Base-by-base conservation (phyloP, 2,329 filamentous ascomycete species). In the Alternaria triticimaculans region DNA sequence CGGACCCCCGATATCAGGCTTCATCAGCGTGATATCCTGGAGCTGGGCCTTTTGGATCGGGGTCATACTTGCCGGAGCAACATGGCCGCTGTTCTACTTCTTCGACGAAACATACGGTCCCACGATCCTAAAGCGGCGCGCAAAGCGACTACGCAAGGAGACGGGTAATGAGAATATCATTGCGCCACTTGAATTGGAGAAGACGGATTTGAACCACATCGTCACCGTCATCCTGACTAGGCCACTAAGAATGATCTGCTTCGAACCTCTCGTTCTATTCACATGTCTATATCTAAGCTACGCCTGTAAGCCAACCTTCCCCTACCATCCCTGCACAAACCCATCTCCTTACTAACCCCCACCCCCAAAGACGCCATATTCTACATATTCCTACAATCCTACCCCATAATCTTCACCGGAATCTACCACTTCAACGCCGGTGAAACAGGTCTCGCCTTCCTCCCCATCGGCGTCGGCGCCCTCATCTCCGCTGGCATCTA, bases 341-440 rank as follows among this genome's bases (percentile, higher is more conserved):
- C 23, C 6, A 20, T 25, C 20, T 14, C 15, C 46, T 12, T 33
- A 18, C 56, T 63, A 28, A 68, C 25, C 30, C 5, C 20, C 15
- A 14, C 4, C 23, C 23, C n/a, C 4, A 44, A 41, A 78, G 76
- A 79, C 23, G 86, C 83, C 4, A 85, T 90, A 63, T 87, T 90
- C 65, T 90, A 88, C 83, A 92, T 94, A 80, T 93, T 89, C 74
- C 93, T 95, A 71, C 88, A 93, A 76, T 90, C 90, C 3, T 94
- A 90, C 76, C 89, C 76, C 75, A 87, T 73, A 63, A 90, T 93
- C 66, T 94, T 92, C 77, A 82, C 63, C 9, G 83, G 80, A 23
- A 83, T 89, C 5, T 93, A 93, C 76, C 81, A 82, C 28, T 87
- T 93, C 64, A 87, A 84, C 3, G 83, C 89, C 0, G 89, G 91